A percentile compares a stretch with the other conserved stretches of the same genome.
phyloP scores from a whole-genome alignment of 257 asterid genomes.

The Solanum bulbocastanum region DNA sequence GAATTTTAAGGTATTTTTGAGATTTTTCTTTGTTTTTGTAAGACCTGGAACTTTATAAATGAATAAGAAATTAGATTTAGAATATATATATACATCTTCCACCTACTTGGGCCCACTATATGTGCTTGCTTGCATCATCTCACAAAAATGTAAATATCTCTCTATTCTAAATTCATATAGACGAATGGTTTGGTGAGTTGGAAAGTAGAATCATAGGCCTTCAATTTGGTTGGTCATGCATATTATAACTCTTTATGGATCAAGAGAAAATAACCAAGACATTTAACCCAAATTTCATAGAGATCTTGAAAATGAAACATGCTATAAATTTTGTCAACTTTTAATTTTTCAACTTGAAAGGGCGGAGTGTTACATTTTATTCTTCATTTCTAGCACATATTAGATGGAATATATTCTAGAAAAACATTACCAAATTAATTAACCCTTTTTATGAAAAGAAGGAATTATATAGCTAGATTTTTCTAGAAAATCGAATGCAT shows the following conservation, averaged over 20 bases:
- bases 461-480: background rate
- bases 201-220: background rate
- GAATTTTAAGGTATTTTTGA: too few species aligned
- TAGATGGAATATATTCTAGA: background rate
- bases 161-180: too few species aligned
- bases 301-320: background rate
- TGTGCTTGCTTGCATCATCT: background rate
- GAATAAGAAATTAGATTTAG: background rate
- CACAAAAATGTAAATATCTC: background rate
- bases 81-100: background rate
- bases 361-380: background rate
- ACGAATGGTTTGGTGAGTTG: background rate
- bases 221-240: too few species aligned
- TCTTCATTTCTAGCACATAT: background rate
- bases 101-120: background rate
- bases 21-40: background rate
- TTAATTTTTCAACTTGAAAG: background rate
- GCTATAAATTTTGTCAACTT: background rate
- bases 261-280: background rate
- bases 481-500: background rate
- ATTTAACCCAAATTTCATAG: background rate
- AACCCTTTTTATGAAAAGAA: background rate
- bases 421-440: background rate
- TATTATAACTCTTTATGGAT: background rate
- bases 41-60: background rate